Conservation (phyloP, 1,139 yeast species). For the Kodamaea sp. region DNA sequence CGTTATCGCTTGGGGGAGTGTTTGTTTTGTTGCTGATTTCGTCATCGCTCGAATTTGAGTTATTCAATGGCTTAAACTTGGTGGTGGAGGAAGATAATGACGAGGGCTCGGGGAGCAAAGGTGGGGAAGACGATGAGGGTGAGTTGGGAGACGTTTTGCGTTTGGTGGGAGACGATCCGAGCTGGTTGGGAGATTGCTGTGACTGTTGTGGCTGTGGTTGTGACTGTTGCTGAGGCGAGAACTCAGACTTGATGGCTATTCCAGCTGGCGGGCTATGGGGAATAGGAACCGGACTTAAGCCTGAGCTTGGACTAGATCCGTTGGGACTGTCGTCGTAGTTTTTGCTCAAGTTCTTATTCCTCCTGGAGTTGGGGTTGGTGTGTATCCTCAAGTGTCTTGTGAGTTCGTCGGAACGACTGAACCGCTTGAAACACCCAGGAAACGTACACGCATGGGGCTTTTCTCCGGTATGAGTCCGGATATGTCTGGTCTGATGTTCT, state of each 20-base stretch:
- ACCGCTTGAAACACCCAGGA: slow-evolving; percentile 85
- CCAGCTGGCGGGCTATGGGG: not conserved
- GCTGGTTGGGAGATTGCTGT: no score
- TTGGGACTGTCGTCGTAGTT: not conserved
- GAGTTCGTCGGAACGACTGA: slow-evolving; percentile 85
- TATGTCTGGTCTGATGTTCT: slow-evolving; percentile 94
- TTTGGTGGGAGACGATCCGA: slow-evolving; percentile 3
- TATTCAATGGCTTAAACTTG: slow-evolving; percentile 2
- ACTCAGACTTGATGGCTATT: not conserved
- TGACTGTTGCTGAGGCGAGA: no score
- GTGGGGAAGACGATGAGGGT: slow-evolving; percentile 3
- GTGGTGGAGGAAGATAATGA: not conserved
- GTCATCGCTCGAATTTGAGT: slow-evolving; percentile 7
- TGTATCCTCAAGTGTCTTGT: slow-evolving; percentile 90
- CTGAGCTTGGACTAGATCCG: not conserved
- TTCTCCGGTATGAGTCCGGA: slow-evolving; percentile 94
- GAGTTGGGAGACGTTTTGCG: slow-evolving; percentile 5
- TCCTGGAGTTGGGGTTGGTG: slow-evolving; percentile 56
- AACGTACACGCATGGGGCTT: slow-evolving; percentile 87
- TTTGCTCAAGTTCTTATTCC: slow-evolving; percentile 16
- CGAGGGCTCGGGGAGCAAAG: not conserved
- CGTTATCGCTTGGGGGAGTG: slow-evolving; percentile 11
- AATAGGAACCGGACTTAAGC: no score
- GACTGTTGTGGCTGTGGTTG: no score
- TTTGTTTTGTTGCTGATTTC: slow-evolving; percentile 9